Conservation (phyloP, 352 stramenopile genomes). For the Hyphochytrium catenoides region DNA sequence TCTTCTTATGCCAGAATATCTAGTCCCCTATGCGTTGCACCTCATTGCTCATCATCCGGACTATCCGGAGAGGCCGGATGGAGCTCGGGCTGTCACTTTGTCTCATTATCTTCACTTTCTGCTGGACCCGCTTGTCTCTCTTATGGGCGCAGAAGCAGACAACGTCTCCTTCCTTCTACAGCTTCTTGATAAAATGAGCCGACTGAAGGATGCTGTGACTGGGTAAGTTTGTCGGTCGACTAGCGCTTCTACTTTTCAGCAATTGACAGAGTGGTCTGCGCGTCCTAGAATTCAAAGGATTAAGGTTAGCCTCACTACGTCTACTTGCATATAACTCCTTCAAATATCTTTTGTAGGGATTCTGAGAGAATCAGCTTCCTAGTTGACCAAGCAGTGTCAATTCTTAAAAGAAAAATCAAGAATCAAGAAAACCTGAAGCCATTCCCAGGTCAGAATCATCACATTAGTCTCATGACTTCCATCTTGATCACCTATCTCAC, state of each 20-base stretch:
- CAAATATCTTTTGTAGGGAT: too few species aligned
- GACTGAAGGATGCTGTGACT: too few species aligned
- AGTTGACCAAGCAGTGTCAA: conserved; percentile 20
- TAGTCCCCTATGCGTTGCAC: conserved; percentile 48
- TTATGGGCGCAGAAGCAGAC: conserved; percentile 22
- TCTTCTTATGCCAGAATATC: conserved; percentile 54
- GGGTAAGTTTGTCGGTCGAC: too few species aligned
- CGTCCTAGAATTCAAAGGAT: conserved; percentile 29
- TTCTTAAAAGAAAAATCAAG: conserved; percentile 58
- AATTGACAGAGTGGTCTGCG: too few species aligned
- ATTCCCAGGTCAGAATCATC: conserved; percentile 49
- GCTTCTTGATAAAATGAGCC: conserved; percentile 41
- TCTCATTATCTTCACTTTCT: conserved; percentile 47
- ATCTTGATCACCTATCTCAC: too few species aligned
- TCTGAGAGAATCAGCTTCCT: conserved; percentile 40
- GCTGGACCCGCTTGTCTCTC: conserved; percentile 31
- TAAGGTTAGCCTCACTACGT: conserved; percentile 11
- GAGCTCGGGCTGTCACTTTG: too few species aligned
- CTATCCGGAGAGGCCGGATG: conserved; percentile 22
- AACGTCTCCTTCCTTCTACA: conserved; percentile 63
- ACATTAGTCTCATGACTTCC: too few species aligned
- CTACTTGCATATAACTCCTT: too few species aligned
- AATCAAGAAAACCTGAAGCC: conserved; percentile 50
- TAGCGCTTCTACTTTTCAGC: too few species aligned
- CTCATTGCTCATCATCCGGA: conserved; percentile 42